Evolutionary conservation across 371 early-diverging fungal species (phyloP), one percentile per base, ranked within the genome.

Genomic region (Amoeboaphelidium protococcarum): DNA sequence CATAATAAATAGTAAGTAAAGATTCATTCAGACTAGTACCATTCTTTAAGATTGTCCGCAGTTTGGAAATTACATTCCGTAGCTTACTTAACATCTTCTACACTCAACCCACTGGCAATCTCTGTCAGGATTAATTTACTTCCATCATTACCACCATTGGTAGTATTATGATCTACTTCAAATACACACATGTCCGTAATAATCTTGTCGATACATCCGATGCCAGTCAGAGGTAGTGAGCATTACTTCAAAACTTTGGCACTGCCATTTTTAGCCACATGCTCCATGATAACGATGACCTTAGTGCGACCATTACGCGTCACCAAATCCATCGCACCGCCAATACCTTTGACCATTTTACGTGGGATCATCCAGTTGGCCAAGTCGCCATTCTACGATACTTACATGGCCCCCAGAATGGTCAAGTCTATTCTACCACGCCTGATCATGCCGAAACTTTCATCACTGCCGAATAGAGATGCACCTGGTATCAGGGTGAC

Each of bases 341-440:
- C 77, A 69, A 68, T 68, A 47, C 77, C 77, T 40, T 40, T 40
- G 40, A 40, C 40, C 40, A 40, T 40, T 40, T 40, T 40, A 13
- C 72, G 58, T 3, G 76, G 76, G 24, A 73, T 69, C 50, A 73
- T 73, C 73, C 73, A 73, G 64, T 76, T 76, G 47, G 77, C 77
- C 46, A 76, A 57, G 47, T 72, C 73, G 40, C 77, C 77, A 37
- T 54, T 52, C 45, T 63, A 57, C 0, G 74, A 65, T 23, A 76
- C 77, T 53, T 76, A 66, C 57, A 76, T 63, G 16, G 67, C 77
- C 24, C 76, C 76, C 21, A 76, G 54, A 40, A 76, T 64, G 22
- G 73, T 71, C 50, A 74, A 55, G 47, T 74, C 68, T 24, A 76
- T 60, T 40, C 73, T 70, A 3, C 59, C 58, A n/a, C 47, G 13